phyloP scores from a whole-genome alignment of 2,329 filamentous ascomycete genomes.

The Phialophora tarda region DNA sequence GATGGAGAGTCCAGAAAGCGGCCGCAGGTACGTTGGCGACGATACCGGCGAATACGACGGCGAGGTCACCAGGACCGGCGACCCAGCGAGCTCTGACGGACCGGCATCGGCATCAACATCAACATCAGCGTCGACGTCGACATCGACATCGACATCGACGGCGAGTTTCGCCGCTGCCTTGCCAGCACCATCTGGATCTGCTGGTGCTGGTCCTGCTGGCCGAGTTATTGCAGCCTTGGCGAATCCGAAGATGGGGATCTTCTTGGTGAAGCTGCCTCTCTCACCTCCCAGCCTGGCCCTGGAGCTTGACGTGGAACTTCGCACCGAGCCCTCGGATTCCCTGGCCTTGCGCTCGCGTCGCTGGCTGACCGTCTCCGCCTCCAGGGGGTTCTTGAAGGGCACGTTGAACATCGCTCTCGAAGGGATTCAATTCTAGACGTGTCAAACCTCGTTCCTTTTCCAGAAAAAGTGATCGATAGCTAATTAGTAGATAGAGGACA shows the following conservation, averaged over 20 bases:
- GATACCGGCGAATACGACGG: background rate
- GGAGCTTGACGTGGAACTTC: background rate
- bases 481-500: background rate
- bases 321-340: conserved; percentile 2
- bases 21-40: background rate
- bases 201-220: background rate
- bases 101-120: background rate
- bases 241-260: conserved; percentile 3
- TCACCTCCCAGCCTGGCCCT: background rate
- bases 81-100: background rate
- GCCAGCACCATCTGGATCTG: background rate
- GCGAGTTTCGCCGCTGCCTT: background rate
- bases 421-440: background rate
- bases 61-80: background rate
- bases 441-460: background rate
- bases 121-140: background rate
- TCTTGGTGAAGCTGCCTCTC: background rate
- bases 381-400: conserved; percentile 7
- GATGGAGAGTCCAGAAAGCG: background rate
- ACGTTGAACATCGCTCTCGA: conserved; percentile 2
- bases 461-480: background rate
- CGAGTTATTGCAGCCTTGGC: background rate
- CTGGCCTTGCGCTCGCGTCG: conserved; percentile 5
- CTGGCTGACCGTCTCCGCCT: conserved; percentile 4
- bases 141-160: background rate